Base-by-base conservation (phyloP, 345 rosid species). In the Geranium brycei region DNA sequence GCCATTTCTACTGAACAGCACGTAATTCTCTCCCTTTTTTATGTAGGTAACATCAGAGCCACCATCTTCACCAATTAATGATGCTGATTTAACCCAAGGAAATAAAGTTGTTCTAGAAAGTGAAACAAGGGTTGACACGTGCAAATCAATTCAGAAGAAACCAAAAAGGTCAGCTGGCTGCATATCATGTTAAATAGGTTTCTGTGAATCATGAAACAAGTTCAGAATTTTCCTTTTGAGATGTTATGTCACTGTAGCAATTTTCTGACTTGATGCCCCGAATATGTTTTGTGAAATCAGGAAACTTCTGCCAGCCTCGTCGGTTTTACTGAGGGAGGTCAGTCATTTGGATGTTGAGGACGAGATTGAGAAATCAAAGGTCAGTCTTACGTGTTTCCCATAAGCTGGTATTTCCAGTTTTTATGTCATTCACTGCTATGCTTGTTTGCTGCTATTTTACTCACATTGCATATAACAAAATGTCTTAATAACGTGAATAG, bases 251-350 rank as follows among this genome's bases (percentile, higher is more conserved):
- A 41, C 14, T 31, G n/a, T 4, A 23, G 47, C 19, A 16, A 23
- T 16, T 38, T 16, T 17, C 31, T 61, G 17, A 58, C 64, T 40
- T 13, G 23, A 35, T 58, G 8, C 17, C 38, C 53, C 41, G 3
- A 4, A 11, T 19, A 17, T n/a, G n/a, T 12, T 13, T 13, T 1
- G 32, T 18, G n/a, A 60, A 23, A 60, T 23, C 80, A 91, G 96
- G 92, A 87, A 91, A 73, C 85, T 89, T 62, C 59, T 80, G 79
- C 99, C 96, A 65, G 87, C 86, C 40, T 78, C 91, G 59, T 81
- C 96, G 8, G 70, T 81, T 38, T 66, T 93, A 69, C 71, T 89
- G 17, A 82, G 84, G 78, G 86, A 92, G 64, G 72, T 90, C 64
- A 77, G 74, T 68, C 68, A 76, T 35, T 66, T 79, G 51, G 82